Evolutionary conservation across 1,139 yeast species (phyloP).

Genomic region (Zygosaccharomyces pseudobailii): DNA sequence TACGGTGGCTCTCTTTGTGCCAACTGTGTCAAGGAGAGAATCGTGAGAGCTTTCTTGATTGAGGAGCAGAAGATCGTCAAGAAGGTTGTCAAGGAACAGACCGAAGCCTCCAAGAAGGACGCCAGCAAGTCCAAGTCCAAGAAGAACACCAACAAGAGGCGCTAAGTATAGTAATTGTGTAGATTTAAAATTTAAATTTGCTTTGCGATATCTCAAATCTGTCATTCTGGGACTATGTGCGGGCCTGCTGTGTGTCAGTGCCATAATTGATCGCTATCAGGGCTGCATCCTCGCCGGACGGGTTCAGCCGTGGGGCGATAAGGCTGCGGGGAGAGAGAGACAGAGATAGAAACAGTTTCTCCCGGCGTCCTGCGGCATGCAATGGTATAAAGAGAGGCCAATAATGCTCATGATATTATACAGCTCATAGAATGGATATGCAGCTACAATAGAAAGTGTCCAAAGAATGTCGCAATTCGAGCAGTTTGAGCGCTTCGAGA

Average conservation of each 20-base stretch:
- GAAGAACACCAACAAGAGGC: slow-evolving; percentile 22
- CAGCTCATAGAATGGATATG: no score
- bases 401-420: no score
- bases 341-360: not conserved
- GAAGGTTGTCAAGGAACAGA: slow-evolving; percentile 95
- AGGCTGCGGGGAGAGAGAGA: not conserved
- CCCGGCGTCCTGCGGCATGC: not conserved
- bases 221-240: no score
- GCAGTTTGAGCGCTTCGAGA: slow-evolving; percentile 4
- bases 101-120: slow-evolving; percentile 66
- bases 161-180: slow-evolving; percentile 4
- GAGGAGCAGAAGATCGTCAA: slow-evolving; percentile 99
- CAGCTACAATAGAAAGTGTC: not conserved
- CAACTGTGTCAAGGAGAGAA: slow-evolving; percentile 97
- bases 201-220: not conserved
- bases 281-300: not conserved
- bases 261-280: not conserved
- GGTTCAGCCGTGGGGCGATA: not conserved
- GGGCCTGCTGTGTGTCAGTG: no score
- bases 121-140: slow-evolving; percentile 26
- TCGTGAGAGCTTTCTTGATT: slow-evolving; percentile 97
- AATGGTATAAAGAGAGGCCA: not conserved
- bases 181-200: not conserved
- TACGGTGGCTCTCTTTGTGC: slow-evolving; percentile 99
- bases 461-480: not conserved